Evolutionary conservation across 2,329 filamentous ascomycete genomes (phyloP), one percentile per base, ranked within the genome.

Genomic region (Periglandula ipomoeae): DNA sequence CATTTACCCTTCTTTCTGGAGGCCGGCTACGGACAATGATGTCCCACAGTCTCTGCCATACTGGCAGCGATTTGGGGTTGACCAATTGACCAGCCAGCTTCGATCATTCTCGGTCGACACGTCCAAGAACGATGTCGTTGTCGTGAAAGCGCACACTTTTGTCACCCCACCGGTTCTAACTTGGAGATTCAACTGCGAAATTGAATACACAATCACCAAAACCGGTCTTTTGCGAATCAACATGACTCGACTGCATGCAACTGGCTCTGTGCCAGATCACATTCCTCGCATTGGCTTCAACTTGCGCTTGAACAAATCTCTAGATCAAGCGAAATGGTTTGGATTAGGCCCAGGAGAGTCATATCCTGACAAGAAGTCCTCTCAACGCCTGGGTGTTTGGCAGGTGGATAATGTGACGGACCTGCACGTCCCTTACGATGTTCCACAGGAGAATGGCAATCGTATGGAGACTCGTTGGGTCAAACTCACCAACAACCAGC

Each of bases 371-470:
- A 83, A 79, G 65, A 74, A 75, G 50, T 57, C 68, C 3, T 71
- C 78, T 1, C 79, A 83, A 55, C 67, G 65, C 2, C 58, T 80
- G 0, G 81, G 75, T 1, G 66, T 78, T 37, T 79, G 70, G 61
- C 59, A 58, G n/a, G 42, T 44, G 0, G 58, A 58, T 1, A 62
- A 59, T 1, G 64, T 81, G 1, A 66, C 70, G 1, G 70, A 74
- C 0, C 68, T 86, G 23, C 74, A 76, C 58, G 72, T 73, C 0
- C 67, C 70, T 1, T 85, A 85, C 56, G 83, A 87, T 17, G 79
- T 81, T 20, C 83, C 83, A 0, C 83, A 87, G 59, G 83, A 87
- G 56, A 79, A 75, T 46, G 79, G 80, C 1, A 87, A 86, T 59
- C 70, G 78, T 13, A 78, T 76, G 48, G 78, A 78, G 30, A 77